A percentile compares a stretch with the other conserved stretches of the same genome.
Conservation (phyloP, 2,329 filamentous ascomycete genomes). For the Colletotrichum nymphaeae region DNA sequence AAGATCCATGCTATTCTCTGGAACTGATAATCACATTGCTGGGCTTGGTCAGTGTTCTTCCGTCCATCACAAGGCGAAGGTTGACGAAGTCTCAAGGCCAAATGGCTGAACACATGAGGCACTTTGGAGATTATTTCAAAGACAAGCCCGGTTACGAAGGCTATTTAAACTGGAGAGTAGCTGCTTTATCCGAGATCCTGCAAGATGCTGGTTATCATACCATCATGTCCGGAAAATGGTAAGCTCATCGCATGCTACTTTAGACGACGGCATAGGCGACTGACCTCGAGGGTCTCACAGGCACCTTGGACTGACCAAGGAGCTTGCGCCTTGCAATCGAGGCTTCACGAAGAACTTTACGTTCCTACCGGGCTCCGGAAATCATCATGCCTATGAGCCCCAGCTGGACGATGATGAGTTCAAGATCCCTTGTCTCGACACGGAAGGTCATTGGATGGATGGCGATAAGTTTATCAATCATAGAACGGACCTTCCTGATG, state of each 20-base stretch:
- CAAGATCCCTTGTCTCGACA: slow-evolving; percentile 5
- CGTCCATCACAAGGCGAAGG: not conserved
- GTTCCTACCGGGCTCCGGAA: slow-evolving; percentile 55
- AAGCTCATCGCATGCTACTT: not conserved
- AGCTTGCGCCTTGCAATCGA: slow-evolving; percentile 49
- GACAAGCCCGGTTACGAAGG: slow-evolving; percentile 45
- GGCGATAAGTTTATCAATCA: slow-evolving; percentile 52
- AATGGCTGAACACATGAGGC: slow-evolving; percentile 55
- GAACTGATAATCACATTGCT: slow-evolving; percentile 66
- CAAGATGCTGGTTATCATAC: slow-evolving; percentile 46
- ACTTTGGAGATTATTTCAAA: slow-evolving; percentile 13
- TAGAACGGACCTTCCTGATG: slow-evolving; percentile 49
- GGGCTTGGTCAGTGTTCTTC: slow-evolving; percentile 46
- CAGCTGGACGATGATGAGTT: slow-evolving; percentile 37
- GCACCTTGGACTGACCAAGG: slow-evolving; percentile 47
- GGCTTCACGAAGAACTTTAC: slow-evolving; percentile 55
- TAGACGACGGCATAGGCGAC: not conserved
- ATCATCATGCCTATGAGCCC: slow-evolving; percentile 67
- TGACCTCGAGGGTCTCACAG: slow-evolving; percentile 37
- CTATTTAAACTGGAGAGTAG: slow-evolving; percentile 45
- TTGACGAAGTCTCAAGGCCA: slow-evolving; percentile 42
- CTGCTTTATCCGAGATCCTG: slow-evolving; percentile 43
- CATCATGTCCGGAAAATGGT: slow-evolving; percentile 47
- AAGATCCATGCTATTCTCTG: slow-evolving; percentile 69
- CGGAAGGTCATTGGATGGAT: slow-evolving; percentile 49